Evolutionary conservation across 1,284 basidiomycete species (phyloP).

Genomic region (Trichosporon coremiiforme): DNA sequence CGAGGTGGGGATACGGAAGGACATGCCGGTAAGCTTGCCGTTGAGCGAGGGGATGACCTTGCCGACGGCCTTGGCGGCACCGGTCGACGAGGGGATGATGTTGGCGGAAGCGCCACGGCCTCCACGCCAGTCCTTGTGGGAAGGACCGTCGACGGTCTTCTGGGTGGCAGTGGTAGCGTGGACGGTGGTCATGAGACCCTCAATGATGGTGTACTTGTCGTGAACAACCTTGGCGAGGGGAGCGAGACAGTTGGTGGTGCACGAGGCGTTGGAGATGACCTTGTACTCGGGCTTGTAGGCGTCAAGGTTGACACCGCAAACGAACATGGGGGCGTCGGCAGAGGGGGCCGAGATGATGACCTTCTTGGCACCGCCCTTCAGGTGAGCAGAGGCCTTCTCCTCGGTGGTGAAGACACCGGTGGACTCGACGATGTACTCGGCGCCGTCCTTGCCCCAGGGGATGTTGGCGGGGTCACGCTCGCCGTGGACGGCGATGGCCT

Average conservation of each 20-base stretch:
- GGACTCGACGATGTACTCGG: slow-evolving; percentile 94
- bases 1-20: slow-evolving; percentile 97
- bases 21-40: slow-evolving; percentile 92
- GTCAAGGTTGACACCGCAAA: slow-evolving; percentile 95
- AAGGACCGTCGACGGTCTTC: slow-evolving; percentile 98
- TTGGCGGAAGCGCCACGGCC: slow-evolving; percentile 96
- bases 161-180: slow-evolving; percentile 97
- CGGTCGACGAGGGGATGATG: slow-evolving; percentile 99
- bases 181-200: slow-evolving; percentile 98
- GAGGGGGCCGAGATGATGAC: slow-evolving; percentile 99
- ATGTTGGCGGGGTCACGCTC: slow-evolving; percentile 90
- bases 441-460: slow-evolving; percentile 77
- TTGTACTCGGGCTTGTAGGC: slow-evolving; percentile 86
- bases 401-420: slow-evolving; percentile 99
- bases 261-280: slow-evolving; percentile 98
- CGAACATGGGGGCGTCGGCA: slow-evolving; percentile 97
- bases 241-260: slow-evolving; percentile 99
- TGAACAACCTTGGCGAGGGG: slow-evolving; percentile 97
- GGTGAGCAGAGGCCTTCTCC: slow-evolving; percentile 83
- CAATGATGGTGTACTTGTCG: slow-evolving; percentile 90
- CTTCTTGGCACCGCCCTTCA: slow-evolving; percentile 99
- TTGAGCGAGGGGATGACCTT: slow-evolving; percentile 97
- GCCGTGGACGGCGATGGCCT: slow-evolving; percentile 74
- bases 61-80: slow-evolving; percentile 98
- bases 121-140: slow-evolving; percentile 75